Base-by-base conservation (phyloP, 106 monocot species). In the Phalaenopsis equestris region DNA sequence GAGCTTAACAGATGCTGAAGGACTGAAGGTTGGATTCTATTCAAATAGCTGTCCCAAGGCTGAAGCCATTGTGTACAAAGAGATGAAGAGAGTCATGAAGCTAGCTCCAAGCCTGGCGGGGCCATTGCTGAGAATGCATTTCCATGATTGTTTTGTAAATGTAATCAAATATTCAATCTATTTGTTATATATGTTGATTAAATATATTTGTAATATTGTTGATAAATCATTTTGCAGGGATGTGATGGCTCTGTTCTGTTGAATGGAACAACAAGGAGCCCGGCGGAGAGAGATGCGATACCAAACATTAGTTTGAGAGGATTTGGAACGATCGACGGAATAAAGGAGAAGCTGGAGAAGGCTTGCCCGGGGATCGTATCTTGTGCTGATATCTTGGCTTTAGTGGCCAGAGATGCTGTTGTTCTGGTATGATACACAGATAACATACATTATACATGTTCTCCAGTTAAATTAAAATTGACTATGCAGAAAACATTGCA, bases 131-230 rank as follows among this genome's bases (percentile, higher is more conserved):
- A 76, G 90, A 68, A 55, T 92, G 76, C 84, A 86, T 65, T 89
- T 92, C 80, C 89, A 87, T 73, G 92, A 89, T 79, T 92, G 92
- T 18, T 93, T 93, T 56, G 88, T 93, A 11, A 81, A 78, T 19
- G 92, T 93, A 79, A 12, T 41, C 1, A 2, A 10, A 72, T 10
- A 8, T 23, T 65, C 8, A 23, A 23, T 65, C 23, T 12, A 41
- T 41, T 41, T 39, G 38, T 16, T 41, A 72, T 72, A 72, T 72
- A 72, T 15, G 72, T 72, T 72, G 4, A 12, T 11, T 39, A 23
- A 21, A 23, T n/a, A 8, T 65, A 21, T 65, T 8, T 65, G 8
- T 1, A 23, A 21, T 23, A 6, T 65, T 1, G 2, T 23, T 64
- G 4, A 21, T 8, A 4, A 65, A 23, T 6, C 2, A 24, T 65